phyloP scores from a whole-genome alignment of 2,329 filamentous ascomycete species.

The Parascedosporium putredinis region DNA sequence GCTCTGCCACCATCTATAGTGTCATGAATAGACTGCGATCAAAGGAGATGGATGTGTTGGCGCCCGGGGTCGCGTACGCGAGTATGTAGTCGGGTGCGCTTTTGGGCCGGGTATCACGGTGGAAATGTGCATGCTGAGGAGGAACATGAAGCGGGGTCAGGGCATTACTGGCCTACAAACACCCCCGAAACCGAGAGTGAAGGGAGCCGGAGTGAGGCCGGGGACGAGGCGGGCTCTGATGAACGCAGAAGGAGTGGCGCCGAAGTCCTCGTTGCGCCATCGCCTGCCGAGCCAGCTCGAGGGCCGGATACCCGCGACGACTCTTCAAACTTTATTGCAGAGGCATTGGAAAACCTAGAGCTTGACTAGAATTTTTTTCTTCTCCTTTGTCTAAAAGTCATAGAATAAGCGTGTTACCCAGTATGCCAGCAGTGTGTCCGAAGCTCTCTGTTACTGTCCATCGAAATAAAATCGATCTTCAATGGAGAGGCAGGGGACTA shows the following conservation, averaged over 20 bases:
- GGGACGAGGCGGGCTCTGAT: constrained; percentile 18
- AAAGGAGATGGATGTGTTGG: constrained; percentile 49
- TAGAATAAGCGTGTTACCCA: neutral
- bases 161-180: constrained; percentile 34
- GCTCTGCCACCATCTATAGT: constrained; percentile 58
- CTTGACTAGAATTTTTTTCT: constrained; percentile 15
- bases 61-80: constrained; percentile 37
- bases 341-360: constrained; percentile 15
- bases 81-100: constrained; percentile 56
- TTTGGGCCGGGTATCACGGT: constrained; percentile 61
- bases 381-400: too few species aligned
- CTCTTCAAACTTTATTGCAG: constrained; percentile 12
- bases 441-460: too few species aligned
- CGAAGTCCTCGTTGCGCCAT: neutral
- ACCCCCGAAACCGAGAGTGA: constrained; percentile 45
- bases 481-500: too few species aligned
- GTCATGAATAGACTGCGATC: constrained; percentile 51
- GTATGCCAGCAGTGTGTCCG: neutral
- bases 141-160: constrained; percentile 15
- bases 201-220: constrained; percentile 29
- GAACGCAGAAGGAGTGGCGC: neutral
- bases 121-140: constrained; percentile 57
- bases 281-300: neutral
- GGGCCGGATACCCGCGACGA: neutral
- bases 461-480: too few species aligned